These are phyloP conservation scores for Arabidopsis thaliana DNA, from an alignment of 345 rosid species.

Conservation along the genomic window DNA sequence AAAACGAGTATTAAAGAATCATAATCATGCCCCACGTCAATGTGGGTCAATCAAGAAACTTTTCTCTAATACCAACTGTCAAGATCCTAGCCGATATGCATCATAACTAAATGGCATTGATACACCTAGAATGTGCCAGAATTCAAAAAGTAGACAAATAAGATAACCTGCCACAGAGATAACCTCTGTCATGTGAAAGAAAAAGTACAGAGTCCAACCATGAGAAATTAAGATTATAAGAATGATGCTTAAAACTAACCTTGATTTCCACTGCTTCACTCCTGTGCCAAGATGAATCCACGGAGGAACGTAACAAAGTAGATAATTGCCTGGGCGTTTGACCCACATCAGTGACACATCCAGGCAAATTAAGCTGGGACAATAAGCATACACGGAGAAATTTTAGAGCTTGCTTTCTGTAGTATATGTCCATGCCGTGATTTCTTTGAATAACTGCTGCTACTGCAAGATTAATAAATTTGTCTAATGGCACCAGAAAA, in stretches of 20 bases:
- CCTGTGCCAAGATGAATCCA: slow-evolving; percentile 74
- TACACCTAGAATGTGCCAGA: slow-evolving; percentile 24
- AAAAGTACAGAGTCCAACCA: slow-evolving; percentile 35
- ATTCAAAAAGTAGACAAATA: slow-evolving; percentile 6
- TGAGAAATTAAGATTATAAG: slow-evolving; percentile 19
- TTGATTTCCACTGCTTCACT: slow-evolving; percentile 78
- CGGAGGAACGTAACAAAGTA: slow-evolving; percentile 64
- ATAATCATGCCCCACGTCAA: slow-evolving; percentile 7
- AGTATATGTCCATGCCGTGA: slow-evolving; percentile 72
- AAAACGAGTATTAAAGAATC: background rate
- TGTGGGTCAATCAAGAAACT: slow-evolving; percentile 6
- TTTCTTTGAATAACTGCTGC: slow-evolving; percentile 77
- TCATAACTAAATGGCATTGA: background rate
- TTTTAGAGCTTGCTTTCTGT: slow-evolving; percentile 84
- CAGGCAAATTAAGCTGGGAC: slow-evolving; percentile 98
- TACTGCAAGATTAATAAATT: slow-evolving; percentile 95
- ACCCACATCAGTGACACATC: slow-evolving; percentile 74
- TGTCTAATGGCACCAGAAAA: slow-evolving; percentile 91
- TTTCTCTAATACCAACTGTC: slow-evolving; percentile 1
- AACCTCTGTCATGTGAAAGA: slow-evolving; percentile 16
- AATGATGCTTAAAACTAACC: slow-evolving; percentile 56
- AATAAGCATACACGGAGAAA: slow-evolving; percentile 90
- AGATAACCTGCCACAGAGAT: background rate
- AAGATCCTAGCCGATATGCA: slow-evolving; percentile 13
- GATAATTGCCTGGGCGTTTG: slow-evolving; percentile 70